A percentile compares a stretch with the other conserved stretches of the same genome.
These are phyloP conservation scores for Suillus alpinus DNA, from an alignment of 768 basidiomycete genomes.

Conservation along the genomic window DNA sequence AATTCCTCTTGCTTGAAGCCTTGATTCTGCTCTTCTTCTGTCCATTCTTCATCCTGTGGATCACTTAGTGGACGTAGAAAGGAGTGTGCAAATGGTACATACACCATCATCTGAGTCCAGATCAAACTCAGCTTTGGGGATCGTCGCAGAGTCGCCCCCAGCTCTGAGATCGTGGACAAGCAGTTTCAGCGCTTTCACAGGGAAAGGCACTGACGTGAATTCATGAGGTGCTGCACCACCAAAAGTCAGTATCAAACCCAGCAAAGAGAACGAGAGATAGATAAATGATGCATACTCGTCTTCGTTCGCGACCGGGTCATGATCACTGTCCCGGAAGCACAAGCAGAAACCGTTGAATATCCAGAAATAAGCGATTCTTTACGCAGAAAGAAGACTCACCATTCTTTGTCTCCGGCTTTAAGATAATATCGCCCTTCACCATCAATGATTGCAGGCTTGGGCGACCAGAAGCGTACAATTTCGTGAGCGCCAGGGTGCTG, in stretches of 20 bases:
- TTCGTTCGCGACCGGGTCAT: slow-evolving; percentile 94
- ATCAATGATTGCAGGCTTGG: slow-evolving; percentile 61
- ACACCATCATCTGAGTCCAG: slow-evolving; percentile 79
- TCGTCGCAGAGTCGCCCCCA: slow-evolving; percentile 68
- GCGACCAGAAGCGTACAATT: slow-evolving; percentile 67
- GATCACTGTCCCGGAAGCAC: slow-evolving; percentile 61
- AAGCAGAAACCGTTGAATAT: slow-evolving; percentile 18
- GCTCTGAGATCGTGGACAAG: slow-evolving; percentile 81
- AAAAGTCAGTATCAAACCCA: slow-evolving; percentile 17
- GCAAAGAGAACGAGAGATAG: slow-evolving; percentile 12
- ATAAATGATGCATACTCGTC: slow-evolving; percentile 54
- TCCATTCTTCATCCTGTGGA: slow-evolving; percentile 85
- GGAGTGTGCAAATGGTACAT: slow-evolving; percentile 18
- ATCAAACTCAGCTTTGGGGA: slow-evolving; percentile 57
- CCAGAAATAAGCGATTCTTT: slow-evolving; percentile 6
- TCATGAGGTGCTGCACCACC: slow-evolving; percentile 69
- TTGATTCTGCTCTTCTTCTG: slow-evolving; percentile 68
- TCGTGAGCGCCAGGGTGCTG: slow-evolving; percentile 77
- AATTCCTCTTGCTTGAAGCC: slow-evolving; percentile 71
- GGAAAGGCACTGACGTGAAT: slow-evolving; percentile 85
- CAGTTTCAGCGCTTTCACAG: slow-evolving; percentile 88
- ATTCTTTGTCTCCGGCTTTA: slow-evolving; percentile 76
- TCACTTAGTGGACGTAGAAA: slow-evolving; percentile 1
- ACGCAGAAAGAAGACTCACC: slow-evolving; percentile 48
- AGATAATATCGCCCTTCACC: slow-evolving; percentile 91